Base-by-base conservation (phyloP, 176 grass and related monocot species). In the Canna indica region DNA sequence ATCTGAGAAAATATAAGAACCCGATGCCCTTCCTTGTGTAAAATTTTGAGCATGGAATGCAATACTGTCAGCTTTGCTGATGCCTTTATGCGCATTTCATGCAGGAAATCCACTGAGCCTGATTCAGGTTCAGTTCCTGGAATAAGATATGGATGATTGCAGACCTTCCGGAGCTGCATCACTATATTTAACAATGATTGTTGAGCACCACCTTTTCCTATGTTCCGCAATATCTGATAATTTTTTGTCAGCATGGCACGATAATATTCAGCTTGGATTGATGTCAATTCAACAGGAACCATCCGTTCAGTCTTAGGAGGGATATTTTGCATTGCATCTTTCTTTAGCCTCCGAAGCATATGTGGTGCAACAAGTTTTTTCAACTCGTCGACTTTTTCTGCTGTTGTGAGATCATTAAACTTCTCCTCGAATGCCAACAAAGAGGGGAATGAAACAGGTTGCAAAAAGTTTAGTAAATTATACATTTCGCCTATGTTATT, bases 401-500 rank as follows among this genome's bases (percentile, higher is more conserved):
- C 80, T 70, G 94, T 93, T 45, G 86, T 90, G 75, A 99, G 89
- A 45, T 93, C 94, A 80, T 90, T 90, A 81, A 99, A 99, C 10
- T 93, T 99, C 84, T 90, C 90, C 73, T 99, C 94, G 82, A 99
- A 93, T 71, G 78, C 86, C 61, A 80, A 76, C 36, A 99, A 78
- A 82, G 86, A 99, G 36, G 94, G 90, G 77, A 99, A 99, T 82
- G 90, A 99, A 79, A 71, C 73, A 79, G 94, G 90, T 30, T 99
- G 94, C 71, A 99, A 83, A 80, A 99, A 99, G 71, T 99, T 93
- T 56, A 93, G 80, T 68, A 99, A 75, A 71, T 93, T 99, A 61
- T 93, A 99, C 94, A 99, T 99, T 79, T 99, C 94, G 29, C 94
- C 94, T 38, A 93, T 99, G 70, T 99, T 99, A 71, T 99, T 99